Base-by-base conservation (phyloP, 768 basidiomycete genomes). In the Austroboletus eburneus region DNA sequence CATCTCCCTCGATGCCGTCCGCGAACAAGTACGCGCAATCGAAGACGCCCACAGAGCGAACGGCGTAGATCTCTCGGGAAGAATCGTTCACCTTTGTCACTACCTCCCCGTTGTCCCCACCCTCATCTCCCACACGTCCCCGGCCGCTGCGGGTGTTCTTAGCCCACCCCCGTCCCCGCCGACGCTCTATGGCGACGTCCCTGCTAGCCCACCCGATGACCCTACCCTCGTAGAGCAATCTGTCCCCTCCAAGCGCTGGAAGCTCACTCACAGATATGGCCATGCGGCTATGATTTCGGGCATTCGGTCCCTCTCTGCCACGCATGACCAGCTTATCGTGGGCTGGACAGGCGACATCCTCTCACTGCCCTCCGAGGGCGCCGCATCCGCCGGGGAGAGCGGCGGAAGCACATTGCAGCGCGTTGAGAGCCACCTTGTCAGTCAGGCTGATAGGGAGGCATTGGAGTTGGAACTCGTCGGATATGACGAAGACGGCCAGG, bases 241-340 rank as follows among this genome's bases (percentile, higher is more conserved):
- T 10, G 39, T 48, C 29, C 52, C 70, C 0, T 49, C 52, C 25
- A 53, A 36, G 32, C 71, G 73, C 30, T 99, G 95, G 95, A 77
- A 79, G 16, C 71, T 99, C 5, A 67, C 78, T 2, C 79, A 83
- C 2, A 77, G 95, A 33, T 84, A 91, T 52, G 94, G 93, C 16
- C 96, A 98, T 62, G 80, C 90, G 9, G 95, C 95, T 10, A 92
- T 98, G 88, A 86, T 93, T 49, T 87, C 86, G 37, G 95, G 95
- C 25, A 92, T 97, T 59, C 81, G 84, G 43, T 87, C 86, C 10
- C 79, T 99, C 29, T 76, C 84, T 3, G 71, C 81, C 12, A 87
- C 87, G 0, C 88, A 95, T 67, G 87, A 95, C 56, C 91, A 98
- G 71, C 65, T 95, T 59, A 79, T 97, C 62, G 76, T 98, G 36